These are phyloP conservation scores for Exophiala mesophila DNA, from an alignment of 2,329 filamentous ascomycete species.

Conservation along the genomic window DNA sequence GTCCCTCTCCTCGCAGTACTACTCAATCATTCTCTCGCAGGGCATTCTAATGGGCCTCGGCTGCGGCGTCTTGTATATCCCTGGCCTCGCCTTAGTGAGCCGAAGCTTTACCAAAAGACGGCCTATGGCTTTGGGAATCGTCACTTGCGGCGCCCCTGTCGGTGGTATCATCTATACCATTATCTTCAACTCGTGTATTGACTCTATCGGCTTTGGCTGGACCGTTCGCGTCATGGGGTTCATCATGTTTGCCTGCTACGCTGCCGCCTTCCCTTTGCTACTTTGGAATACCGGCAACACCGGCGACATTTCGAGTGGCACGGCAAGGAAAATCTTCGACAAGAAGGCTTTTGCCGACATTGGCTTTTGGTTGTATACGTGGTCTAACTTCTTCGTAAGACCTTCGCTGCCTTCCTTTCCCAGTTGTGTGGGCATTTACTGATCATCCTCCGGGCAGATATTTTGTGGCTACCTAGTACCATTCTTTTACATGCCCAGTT, in stretches of 20 bases:
- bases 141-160: constrained; percentile 54
- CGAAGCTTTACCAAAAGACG: constrained; percentile 11
- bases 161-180: constrained; percentile 65
- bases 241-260: constrained; percentile 30
- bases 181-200: constrained; percentile 43
- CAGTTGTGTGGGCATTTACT: background rate
- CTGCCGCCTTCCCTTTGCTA: constrained; percentile 28
- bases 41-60: constrained; percentile 41
- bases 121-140: constrained; percentile 19
- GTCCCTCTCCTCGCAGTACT: constrained; percentile 42
- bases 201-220: constrained; percentile 45
- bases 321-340: constrained; percentile 41
- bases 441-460: constrained; percentile 7
- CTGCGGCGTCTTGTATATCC: constrained; percentile 41
- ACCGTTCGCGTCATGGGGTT: constrained; percentile 44
- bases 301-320: constrained; percentile 36
- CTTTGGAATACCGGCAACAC: constrained; percentile 23
- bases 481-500: constrained; percentile 40
- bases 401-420: background rate
- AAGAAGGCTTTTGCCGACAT: constrained; percentile 41
- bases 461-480: constrained; percentile 47
- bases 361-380: constrained; percentile 39
- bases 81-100: constrained; percentile 40
- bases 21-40: constrained; percentile 50
- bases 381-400: constrained; percentile 30